Conservation (phyloP, 352 stramenopile species). For the Phytophthora europaea region DNA sequence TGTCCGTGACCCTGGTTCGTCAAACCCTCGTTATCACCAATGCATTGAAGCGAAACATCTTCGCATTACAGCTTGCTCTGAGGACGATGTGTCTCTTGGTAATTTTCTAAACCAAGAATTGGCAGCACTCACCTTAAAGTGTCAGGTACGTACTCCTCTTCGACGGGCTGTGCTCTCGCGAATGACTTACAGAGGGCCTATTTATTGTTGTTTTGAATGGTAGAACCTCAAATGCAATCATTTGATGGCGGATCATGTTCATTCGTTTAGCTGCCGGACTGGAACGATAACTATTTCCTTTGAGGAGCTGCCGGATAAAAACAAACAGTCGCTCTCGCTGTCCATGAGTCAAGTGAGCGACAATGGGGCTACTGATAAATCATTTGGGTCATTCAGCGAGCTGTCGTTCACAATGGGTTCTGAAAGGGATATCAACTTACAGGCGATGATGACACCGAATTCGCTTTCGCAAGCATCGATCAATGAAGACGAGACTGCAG, state of each 20-base stretch:
- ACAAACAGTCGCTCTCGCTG: slow-evolving; percentile 45
- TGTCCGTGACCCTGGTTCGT: slow-evolving; percentile 56
- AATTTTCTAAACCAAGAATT: slow-evolving; percentile 86
- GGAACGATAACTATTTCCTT: slow-evolving; percentile 87
- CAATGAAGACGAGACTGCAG: slow-evolving; percentile 34
- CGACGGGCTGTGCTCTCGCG: background rate
- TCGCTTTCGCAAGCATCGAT: slow-evolving; percentile 33
- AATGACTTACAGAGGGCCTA: slow-evolving; percentile 12
- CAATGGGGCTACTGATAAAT: slow-evolving; percentile 33
- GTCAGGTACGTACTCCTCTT: slow-evolving; percentile 57
- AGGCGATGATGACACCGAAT: slow-evolving; percentile 52
- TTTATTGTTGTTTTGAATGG: slow-evolving; percentile 3
- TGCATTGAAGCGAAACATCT: slow-evolving; percentile 79
- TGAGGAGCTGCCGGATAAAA: slow-evolving; percentile 81
- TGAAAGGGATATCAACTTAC: slow-evolving; percentile 57
- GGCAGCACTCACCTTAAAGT: slow-evolving; percentile 74
- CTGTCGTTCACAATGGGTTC: slow-evolving; percentile 40
- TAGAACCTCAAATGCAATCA: slow-evolving; percentile 86
- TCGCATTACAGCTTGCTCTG: slow-evolving; percentile 66
- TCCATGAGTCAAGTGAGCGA: slow-evolving; percentile 53
- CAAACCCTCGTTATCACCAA: slow-evolving; percentile 71
- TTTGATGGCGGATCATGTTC: slow-evolving; percentile 86
- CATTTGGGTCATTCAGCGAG: slow-evolving; percentile 45
- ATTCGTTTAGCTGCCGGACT: slow-evolving; percentile 79
- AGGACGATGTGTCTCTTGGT: slow-evolving; percentile 83